These are phyloP conservation scores for Geotrichum ghanense DNA, from an alignment of 805 yeast genomes.

Conservation along the genomic window DNA sequence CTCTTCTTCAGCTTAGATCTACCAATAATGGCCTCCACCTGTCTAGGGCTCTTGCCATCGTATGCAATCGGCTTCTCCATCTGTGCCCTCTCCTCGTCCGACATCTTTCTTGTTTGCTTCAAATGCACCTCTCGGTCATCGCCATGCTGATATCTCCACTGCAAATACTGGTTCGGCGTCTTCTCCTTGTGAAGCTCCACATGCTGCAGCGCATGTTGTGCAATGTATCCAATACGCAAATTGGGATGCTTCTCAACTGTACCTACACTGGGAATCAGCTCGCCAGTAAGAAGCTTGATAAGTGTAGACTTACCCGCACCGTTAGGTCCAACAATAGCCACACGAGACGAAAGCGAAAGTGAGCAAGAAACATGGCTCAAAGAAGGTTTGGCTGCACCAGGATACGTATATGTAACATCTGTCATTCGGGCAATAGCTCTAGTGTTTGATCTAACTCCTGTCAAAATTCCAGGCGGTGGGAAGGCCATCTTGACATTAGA, in stretches of 20 bases:
- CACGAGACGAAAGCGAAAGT: conserved; percentile 90
- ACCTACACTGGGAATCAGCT: conserved; percentile 75
- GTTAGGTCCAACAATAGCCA: conserved; percentile 92
- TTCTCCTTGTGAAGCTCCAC: conserved; percentile 95
- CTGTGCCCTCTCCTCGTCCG: conserved; percentile 64
- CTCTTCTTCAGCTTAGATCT: conserved; percentile 93
- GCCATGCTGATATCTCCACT: conserved; percentile 97
- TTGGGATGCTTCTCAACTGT: conserved; percentile 96
- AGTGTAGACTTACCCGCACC: conserved; percentile 99
- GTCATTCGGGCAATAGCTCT: conserved; percentile 86
- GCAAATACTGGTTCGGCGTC: conserved; percentile 94
- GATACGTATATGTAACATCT: conserved; percentile 79
- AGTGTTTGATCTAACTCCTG: conserved; percentile 94
- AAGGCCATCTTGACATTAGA: conserved; percentile 91
- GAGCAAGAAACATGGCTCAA: conserved; percentile 73
- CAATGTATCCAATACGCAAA: conserved; percentile 95
- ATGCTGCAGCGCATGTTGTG: conserved; percentile 96
- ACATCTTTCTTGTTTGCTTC: conserved; percentile 84
- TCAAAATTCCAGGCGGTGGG: conserved; percentile 95
- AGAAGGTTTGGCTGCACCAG: conserved; percentile 81
- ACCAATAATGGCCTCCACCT: conserved; percentile 90
- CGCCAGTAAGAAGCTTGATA: conserved; percentile 88
- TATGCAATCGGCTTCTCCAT: conserved; percentile 71
- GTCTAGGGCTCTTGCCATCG: conserved; percentile 83
- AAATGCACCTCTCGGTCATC: conserved; percentile 94